These are phyloP conservation scores for Fusarium longipes DNA, from an alignment of 2,329 filamentous ascomycete genomes.

Conservation along the genomic window DNA sequence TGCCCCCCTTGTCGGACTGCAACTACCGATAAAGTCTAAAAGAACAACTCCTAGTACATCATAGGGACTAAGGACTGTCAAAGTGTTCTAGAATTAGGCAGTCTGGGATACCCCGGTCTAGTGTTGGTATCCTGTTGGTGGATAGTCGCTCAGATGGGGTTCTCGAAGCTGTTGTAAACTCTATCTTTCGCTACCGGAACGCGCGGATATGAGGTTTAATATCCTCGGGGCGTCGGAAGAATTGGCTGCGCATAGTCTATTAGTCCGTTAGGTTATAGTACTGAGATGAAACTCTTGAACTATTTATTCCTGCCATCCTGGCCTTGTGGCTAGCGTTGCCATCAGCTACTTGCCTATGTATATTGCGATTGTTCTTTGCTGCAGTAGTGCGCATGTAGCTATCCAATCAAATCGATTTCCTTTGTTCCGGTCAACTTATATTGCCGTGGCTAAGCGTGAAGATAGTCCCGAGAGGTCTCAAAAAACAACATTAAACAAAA, in stretches of 20 bases:
- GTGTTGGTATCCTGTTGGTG: neutral
- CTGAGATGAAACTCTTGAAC: too few species aligned
- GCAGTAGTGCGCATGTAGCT: neutral
- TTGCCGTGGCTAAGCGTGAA: too few species aligned
- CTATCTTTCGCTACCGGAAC: constrained; percentile 17
- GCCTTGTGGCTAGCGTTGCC: too few species aligned
- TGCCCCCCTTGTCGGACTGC: neutral
- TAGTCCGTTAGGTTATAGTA: too few species aligned
- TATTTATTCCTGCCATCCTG: too few species aligned
- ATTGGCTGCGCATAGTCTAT: too few species aligned
- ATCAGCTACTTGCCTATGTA: too few species aligned
- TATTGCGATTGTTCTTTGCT: neutral
- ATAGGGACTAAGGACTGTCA: neutral
- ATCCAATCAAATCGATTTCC: neutral
- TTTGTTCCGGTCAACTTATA: neutral
- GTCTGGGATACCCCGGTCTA: constrained; percentile 8
- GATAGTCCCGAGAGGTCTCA: too few species aligned
- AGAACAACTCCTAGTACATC: neutral
- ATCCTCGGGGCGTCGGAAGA: too few species aligned
- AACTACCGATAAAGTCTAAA: constrained; percentile 1
- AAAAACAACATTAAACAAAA: too few species aligned
- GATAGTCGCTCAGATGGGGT: neutral
- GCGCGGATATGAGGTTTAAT: neutral
- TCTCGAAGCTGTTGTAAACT: constrained; percentile 19
- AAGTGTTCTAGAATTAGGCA: neutral